Evolutionary conservation across 495 filamentous ascomycete species (phyloP).

Genomic region (Cercophora samala): DNA sequence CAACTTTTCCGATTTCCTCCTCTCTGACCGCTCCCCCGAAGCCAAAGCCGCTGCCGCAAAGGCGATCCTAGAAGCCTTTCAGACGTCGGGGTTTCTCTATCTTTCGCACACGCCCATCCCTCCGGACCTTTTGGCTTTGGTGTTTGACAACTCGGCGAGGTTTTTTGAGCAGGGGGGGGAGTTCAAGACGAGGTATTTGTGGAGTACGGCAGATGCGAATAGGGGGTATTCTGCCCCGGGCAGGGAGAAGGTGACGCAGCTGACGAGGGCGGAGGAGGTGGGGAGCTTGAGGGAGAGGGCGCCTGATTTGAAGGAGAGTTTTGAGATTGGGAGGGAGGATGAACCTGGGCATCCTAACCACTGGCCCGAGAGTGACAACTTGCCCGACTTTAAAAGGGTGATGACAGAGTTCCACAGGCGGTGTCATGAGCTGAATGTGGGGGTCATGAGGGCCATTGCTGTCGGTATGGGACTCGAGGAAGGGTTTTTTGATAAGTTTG

Average conservation of each 20-base stretch:
- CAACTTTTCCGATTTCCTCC: constrained; percentile 77
- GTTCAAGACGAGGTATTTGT: constrained; percentile 67
- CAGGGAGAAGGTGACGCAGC: constrained; percentile 68
- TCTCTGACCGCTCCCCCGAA: constrained; percentile 57
- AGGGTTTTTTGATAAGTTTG: constrained; percentile 73
- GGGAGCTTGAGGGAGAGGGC: constrained; percentile 20
- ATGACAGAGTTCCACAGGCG: constrained; percentile 71
- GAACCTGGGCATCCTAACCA: constrained; percentile 67
- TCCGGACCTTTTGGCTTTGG: constrained; percentile 50
- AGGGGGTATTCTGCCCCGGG: constrained; percentile 74
- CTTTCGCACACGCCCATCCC: constrained; percentile 71
- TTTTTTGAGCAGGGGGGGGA: constrained; percentile 73
- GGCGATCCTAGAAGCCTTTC: constrained; percentile 74
- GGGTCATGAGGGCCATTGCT: constrained; percentile 86
- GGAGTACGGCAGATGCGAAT: constrained; percentile 71
- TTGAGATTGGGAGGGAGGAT: constrained; percentile 78
- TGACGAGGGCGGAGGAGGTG: constrained; percentile 27
- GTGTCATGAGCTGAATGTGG: constrained; percentile 70
- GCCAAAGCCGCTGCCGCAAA: constrained; percentile 64
- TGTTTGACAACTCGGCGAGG: constrained; percentile 66
- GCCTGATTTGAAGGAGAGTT: constrained; percentile 78
- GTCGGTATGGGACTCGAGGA: constrained; percentile 73
- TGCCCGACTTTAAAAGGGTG: constrained; percentile 60
- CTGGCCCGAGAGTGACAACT: constrained; percentile 82
- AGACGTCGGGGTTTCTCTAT: constrained; percentile 86